phyloP scores from a whole-genome alignment of 352 stramenopile species.

The Globisporangium iwayamae region DNA sequence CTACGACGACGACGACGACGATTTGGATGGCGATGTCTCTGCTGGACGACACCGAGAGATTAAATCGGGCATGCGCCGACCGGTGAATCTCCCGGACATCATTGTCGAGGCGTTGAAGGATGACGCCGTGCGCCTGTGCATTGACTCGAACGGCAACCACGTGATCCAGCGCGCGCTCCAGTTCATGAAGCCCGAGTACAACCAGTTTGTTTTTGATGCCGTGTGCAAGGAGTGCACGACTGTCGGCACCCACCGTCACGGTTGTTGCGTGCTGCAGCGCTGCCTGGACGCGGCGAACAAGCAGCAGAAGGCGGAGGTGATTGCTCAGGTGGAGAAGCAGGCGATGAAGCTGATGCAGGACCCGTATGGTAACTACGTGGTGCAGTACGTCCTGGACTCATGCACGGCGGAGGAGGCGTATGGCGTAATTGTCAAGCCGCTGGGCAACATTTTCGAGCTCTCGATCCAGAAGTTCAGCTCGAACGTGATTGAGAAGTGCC shows the following conservation, averaged over 20 bases:
- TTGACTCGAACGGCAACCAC: conserved; percentile 98
- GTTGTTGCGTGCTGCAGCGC: conserved; percentile 96
- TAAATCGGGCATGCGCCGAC: conserved; percentile 17
- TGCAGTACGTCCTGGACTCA: conserved; percentile 90
- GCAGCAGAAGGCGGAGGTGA: conserved; percentile 85
- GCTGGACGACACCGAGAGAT: conserved; percentile 11
- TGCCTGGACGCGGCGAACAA: conserved; percentile 93
- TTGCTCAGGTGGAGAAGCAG: conserved; percentile 94
- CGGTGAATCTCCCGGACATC: conserved; percentile 78
- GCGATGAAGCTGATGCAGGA: conserved; percentile 96
- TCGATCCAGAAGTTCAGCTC: conserved; percentile 99
- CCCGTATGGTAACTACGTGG: conserved; percentile 91
- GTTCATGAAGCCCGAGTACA: conserved; percentile 92
- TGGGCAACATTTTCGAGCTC: conserved; percentile 93
- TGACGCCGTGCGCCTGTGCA: conserved; percentile 93
- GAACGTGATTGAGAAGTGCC: conserved; percentile 99
- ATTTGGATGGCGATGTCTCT: conserved; percentile 19
- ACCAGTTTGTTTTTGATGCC: conserved; percentile 97
- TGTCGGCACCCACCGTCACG: conserved; percentile 95
- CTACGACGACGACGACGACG: conserved; percentile 29
- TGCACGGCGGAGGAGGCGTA: conserved; percentile 81
- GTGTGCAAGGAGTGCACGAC: conserved; percentile 94
- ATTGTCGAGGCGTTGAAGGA: conserved; percentile 94
- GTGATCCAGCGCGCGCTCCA: conserved; percentile 97
- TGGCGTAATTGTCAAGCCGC: conserved; percentile 75